Conservation (phyloP, 164 flowering plant species). For the Vitis rupestris region DNA sequence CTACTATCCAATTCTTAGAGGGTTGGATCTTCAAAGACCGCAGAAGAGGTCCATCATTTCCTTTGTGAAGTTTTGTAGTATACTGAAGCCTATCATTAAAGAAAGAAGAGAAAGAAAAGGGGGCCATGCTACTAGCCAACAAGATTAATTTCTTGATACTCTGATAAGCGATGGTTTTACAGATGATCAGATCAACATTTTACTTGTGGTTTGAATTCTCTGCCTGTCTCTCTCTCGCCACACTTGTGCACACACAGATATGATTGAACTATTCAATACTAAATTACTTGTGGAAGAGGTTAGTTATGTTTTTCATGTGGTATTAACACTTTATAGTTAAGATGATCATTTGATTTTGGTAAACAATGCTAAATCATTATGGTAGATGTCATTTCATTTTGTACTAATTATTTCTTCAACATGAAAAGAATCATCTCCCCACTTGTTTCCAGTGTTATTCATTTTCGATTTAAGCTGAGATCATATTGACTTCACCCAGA, state of each 20-base stretch:
- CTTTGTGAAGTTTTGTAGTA: background rate
- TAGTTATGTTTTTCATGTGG: no score
- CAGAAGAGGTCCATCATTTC: background rate
- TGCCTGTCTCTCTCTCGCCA: no score
- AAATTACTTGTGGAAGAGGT: no score
- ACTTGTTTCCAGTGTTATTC: background rate
- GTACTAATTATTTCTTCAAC: background rate
- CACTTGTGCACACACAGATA: no score
- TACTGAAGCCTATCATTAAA: conserved; percentile 10
- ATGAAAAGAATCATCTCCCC: conserved; percentile 2
- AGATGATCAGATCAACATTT: conserved; percentile 21
- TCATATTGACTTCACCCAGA: background rate
- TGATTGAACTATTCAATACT: background rate
- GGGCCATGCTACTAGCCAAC: background rate
- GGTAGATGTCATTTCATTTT: background rate
- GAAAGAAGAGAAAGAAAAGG: conserved; percentile 13
- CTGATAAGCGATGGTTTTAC: conserved; percentile 4
- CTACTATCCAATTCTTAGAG: conserved; percentile 6
- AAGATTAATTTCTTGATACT: conserved; percentile 3
- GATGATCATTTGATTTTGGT: no score
- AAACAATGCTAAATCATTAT: no score
- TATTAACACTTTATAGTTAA: no score
- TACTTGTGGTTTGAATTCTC: conserved; percentile 17
- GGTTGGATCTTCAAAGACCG: conserved; percentile 21
- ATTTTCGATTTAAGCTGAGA: background rate